Percentiles rank a stretch among this genome's conserved stretches.
These are phyloP conservation scores for Podosphaera fusca DNA, from an alignment of 2,329 filamentous ascomycete genomes.

Conservation along the genomic window DNA sequence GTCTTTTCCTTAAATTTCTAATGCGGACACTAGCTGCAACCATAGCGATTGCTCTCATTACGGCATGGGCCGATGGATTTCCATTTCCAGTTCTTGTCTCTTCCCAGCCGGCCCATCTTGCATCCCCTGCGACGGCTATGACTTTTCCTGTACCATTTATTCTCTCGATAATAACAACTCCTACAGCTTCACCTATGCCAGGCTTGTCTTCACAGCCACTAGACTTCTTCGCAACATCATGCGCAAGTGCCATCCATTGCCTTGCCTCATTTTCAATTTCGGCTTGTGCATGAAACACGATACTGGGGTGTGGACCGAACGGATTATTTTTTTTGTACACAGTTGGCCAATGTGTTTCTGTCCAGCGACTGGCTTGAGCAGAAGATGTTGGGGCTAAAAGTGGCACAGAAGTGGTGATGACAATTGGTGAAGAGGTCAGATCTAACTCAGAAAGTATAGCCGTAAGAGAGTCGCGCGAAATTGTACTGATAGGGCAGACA, in stretches of 20 bases:
- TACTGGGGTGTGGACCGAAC: constrained; percentile 59
- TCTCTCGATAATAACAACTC: constrained; percentile 49
- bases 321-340: constrained; percentile 75
- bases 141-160: constrained; percentile 17
- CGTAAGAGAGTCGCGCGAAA: constrained; percentile 30
- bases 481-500: constrained; percentile 24
- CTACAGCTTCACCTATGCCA: constrained; percentile 44
- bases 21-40: constrained; percentile 31
- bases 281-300: constrained; percentile 44
- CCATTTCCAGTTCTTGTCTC: constrained; percentile 21
- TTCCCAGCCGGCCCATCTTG: constrained; percentile 38
- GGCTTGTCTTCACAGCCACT: constrained; percentile 17
- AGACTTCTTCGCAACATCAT: constrained; percentile 36
- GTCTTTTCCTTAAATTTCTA: neutral
- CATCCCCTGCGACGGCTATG: constrained; percentile 55
- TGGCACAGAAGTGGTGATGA: constrained; percentile 36
- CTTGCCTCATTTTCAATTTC: constrained; percentile 41
- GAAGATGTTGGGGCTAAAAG: constrained; percentile 52
- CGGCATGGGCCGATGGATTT: constrained; percentile 59
- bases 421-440: constrained; percentile 22
- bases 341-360: constrained; percentile 57
- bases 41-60: constrained; percentile 62
- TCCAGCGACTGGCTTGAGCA: constrained; percentile 53
- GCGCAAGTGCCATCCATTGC: constrained; percentile 45
- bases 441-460: constrained; percentile 19